Evolutionary conservation across 148 eudicot species (phyloP).

Genomic region (Chenopodium berlandieri): DNA sequence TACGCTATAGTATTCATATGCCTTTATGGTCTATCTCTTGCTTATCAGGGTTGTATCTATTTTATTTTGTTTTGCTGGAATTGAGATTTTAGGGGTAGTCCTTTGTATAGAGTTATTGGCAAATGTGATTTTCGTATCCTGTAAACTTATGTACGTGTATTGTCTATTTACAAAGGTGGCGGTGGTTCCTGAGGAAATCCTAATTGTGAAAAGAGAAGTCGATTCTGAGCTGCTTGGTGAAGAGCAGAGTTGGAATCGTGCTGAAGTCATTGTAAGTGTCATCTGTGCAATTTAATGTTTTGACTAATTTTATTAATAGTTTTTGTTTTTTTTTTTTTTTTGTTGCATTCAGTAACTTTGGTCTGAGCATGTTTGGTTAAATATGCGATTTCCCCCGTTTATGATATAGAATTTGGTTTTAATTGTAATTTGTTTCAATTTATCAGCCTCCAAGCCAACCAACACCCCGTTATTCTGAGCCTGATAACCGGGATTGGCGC

Average conservation of each 20-base stretch:
- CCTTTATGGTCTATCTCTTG: background rate
- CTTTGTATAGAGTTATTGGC: background rate
- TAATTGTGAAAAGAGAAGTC: constrained; percentile 70
- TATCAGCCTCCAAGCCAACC: constrained; percentile 47
- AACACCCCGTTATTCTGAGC: constrained; percentile 72
- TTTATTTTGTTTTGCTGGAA: background rate
- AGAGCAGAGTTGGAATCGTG: constrained; percentile 74
- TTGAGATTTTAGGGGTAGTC: background rate
- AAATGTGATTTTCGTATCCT: background rate
- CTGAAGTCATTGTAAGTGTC: constrained; percentile 59
- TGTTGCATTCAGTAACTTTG: background rate
- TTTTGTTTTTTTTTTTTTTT: background rate
- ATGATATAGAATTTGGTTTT: background rate
- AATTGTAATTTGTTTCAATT: background rate
- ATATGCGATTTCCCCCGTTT: background rate
- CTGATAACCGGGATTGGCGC: constrained; percentile 92
- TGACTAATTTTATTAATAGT: background rate
- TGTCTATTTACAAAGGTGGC: constrained; percentile 36
- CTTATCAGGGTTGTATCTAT: background rate
- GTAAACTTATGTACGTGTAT: background rate
- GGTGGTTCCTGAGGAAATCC: constrained; percentile 56
- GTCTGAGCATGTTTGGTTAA: background rate
- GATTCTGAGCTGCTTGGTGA: constrained; percentile 71
- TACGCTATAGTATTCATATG: background rate
- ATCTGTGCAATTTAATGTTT: background rate